A percentile compares a stretch with the other conserved stretches of the same genome.
Evolutionary conservation across 352 stramenopile species (phyloP).

Genomic region (Thraustochytrium sp.): DNA sequence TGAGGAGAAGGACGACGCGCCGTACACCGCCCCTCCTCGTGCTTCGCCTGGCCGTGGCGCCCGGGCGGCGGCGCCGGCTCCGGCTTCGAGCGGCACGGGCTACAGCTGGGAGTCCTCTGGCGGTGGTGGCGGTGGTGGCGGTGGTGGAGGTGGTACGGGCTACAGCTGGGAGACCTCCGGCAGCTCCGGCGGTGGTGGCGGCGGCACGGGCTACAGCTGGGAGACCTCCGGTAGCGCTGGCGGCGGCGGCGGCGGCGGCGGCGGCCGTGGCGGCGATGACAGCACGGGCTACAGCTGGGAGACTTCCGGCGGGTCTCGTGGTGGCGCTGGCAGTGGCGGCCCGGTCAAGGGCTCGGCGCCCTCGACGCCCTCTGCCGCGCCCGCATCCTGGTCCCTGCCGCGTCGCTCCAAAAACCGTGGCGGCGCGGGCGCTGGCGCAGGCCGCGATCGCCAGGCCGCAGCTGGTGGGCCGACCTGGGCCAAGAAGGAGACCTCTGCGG

Average conservation of each 20-base stretch:
- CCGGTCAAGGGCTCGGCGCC: not conserved
- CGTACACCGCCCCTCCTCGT: too few species aligned
- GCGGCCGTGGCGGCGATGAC: not conserved
- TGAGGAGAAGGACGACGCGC: not conserved
- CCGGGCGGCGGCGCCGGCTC: too few species aligned
- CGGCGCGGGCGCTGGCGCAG: not conserved
- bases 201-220: constrained; percentile 7
- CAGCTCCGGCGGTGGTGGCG: too few species aligned
- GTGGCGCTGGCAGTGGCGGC: not conserved
- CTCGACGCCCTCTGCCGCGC: not conserved
- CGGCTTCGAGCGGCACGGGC: too few species aligned
- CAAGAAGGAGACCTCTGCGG: not conserved
- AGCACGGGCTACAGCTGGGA: not conserved
- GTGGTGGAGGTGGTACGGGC: too few species aligned
- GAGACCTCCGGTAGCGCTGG: not conserved
- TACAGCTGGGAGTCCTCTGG: too few species aligned
- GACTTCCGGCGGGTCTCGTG: not conserved
- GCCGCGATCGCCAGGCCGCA: too few species aligned
- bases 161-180: too few species aligned
- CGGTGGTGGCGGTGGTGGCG: too few species aligned
- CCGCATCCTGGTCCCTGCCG: not conserved
- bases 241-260: not conserved
- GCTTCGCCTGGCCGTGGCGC: too few species aligned
- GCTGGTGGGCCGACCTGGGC: not conserved
- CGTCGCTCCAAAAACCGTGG: not conserved